Percentiles rank a stretch among this genome's conserved stretches.
Conservation (phyloP, 1,139 yeast genomes). For the Schwanniomyces etchellsii region DNA sequence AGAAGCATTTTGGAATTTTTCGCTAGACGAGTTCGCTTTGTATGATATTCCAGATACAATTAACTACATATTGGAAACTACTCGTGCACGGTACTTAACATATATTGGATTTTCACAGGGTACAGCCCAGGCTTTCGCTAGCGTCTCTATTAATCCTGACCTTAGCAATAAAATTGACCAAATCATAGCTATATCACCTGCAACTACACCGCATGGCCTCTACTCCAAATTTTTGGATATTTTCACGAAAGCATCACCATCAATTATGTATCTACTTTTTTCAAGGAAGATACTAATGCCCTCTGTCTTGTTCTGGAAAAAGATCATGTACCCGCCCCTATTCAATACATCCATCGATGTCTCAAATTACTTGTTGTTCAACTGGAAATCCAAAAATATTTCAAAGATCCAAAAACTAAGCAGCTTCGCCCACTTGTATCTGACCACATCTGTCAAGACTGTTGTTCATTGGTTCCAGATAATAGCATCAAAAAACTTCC, state of each 20-base stretch:
- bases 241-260: conserved; percentile 73
- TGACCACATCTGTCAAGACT: conserved; percentile 85
- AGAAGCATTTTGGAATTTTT: conserved; percentile 39
- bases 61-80: conserved; percentile 27
- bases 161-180: conserved; percentile 65
- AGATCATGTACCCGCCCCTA: conserved; percentile 76
- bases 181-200: conserved; percentile 85
- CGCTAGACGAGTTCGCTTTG: conserved; percentile 43
- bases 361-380: conserved; percentile 61
- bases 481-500: conserved; percentile 71
- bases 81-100: conserved; percentile 35
- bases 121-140: conserved; percentile 85
- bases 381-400: conserved; percentile 75
- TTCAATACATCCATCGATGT: conserved; percentile 69
- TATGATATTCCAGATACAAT: conserved; percentile 43
- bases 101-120: conserved; percentile 91
- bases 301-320: conserved; percentile 77
- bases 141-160: conserved; percentile 63
- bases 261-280: conserved; percentile 65
- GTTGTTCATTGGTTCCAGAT: conserved; percentile 98
- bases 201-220: conserved; percentile 87
- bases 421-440: conserved; percentile 78
- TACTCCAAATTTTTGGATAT: conserved; percentile 73
- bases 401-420: conserved; percentile 65
- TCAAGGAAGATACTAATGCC: conserved; percentile 72